Base-by-base conservation (phyloP, 805 yeast genomes). In the Yarrowia porcina region DNA sequence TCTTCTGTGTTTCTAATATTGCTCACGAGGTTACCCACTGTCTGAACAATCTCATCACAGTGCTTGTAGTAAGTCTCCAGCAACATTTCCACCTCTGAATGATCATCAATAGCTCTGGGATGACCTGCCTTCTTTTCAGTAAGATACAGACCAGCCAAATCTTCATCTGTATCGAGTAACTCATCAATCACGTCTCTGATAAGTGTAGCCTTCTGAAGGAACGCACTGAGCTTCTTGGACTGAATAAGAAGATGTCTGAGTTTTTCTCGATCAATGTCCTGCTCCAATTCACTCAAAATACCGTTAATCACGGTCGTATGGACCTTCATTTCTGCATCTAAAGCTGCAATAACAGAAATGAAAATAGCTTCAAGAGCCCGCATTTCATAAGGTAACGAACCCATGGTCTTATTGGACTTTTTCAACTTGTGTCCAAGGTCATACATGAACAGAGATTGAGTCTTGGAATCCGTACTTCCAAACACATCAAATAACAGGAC, bases 1-100 rank as follows among this genome's bases (percentile, higher is more conserved):
- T 92, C 97, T 71, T 94, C 97, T 0, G 97, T 92, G 15, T 94
- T 89, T 70, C 85, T 85, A 68, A 92, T 90, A 71, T 92, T 96
- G 68, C 85, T 86, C 20, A 89, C 83, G 63, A 91, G 76, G 4
- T 93, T 86, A 45, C 89, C 96, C 0, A 96, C 86, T 68, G 89
- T 93, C 73, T 92, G 97, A 7, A 91, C 97, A 67, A 88, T 85
- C 75, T 92, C 97, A 71, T 92, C 97, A 71, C 93, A 87, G 69
- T 91, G 97, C 64, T 88, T 87, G 74, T 89, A 91, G 74, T 92
- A 92, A 0, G 96, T 84, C 71, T 92, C 97, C 20, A 92, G 72
- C 56, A 92, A 78, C 86, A 91, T 87, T 73, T 92, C 97, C 20
- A 90, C 80, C 68, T 92, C 97, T 9, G 87, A 89, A 66, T 67